These are phyloP conservation scores for Rhynchosporium graminicola DNA, from an alignment of 2,329 filamentous ascomycete species.

Conservation along the genomic window DNA sequence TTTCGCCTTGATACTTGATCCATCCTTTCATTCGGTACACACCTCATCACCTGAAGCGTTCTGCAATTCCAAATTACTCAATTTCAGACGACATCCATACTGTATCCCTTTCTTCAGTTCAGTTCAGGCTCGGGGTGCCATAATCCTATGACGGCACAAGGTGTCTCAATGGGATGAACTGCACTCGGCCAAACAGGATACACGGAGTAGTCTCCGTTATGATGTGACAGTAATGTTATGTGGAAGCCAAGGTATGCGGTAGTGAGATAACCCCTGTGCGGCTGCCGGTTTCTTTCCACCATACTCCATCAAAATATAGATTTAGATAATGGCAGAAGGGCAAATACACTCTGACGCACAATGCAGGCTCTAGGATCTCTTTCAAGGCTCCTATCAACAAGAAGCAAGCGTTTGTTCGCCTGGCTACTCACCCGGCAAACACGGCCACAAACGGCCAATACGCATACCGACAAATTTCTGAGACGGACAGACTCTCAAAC, in stretches of 20 bases:
- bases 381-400: conserved; percentile 1
- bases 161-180: neutral
- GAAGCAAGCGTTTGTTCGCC: neutral
- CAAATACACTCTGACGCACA: conserved; percentile 3
- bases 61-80: conserved; percentile 2
- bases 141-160: neutral
- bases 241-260: conserved; percentile 1
- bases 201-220: neutral
- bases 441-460: neutral
- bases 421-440: neutral
- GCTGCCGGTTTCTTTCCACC: conserved; percentile 2
- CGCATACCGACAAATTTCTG: neutral
- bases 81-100: conserved; percentile 1
- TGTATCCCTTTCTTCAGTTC: neutral
- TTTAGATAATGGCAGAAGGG: neutral
- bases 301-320: neutral
- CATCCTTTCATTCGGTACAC: neutral
- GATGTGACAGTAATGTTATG: neutral
- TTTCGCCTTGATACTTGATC: neutral
- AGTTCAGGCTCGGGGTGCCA: neutral
- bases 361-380: neutral
- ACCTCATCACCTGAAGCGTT: neutral
- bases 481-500: neutral
- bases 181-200: neutral
- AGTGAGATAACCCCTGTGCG: neutral